A percentile compares a stretch with the other conserved stretches of the same genome.
Conservation (phyloP, 306 rosid species). For the Cercis canadensis region DNA sequence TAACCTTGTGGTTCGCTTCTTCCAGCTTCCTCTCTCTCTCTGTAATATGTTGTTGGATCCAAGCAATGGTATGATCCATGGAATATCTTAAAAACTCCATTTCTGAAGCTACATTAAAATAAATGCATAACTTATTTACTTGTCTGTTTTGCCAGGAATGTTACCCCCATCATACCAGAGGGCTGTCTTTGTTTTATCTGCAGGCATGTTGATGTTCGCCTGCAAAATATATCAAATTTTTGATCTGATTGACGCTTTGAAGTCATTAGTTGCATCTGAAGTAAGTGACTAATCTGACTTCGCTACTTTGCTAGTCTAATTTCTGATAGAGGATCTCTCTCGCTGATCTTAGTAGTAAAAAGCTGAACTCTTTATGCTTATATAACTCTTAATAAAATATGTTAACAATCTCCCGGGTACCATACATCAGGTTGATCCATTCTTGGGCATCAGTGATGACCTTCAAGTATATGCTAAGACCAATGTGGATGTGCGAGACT, state of each 20-base stretch:
- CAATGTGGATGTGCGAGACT: constrained; percentile 61
- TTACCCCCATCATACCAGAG: constrained; percentile 73
- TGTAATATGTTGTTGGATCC: constrained; percentile 68
- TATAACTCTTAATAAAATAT: neutral
- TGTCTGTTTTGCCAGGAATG: constrained; percentile 55
- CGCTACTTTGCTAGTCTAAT: constrained; percentile 16
- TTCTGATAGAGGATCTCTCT: constrained; percentile 5
- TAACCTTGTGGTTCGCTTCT: constrained; percentile 66
- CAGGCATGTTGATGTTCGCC: constrained; percentile 79
- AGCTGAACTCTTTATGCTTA: neutral
- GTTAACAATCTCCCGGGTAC: constrained; percentile 19
- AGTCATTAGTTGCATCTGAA: constrained; percentile 60
- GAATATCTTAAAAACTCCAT: constrained; percentile 3
- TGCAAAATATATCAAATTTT: constrained; percentile 78
- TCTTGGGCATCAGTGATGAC: constrained; percentile 76
- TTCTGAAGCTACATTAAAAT: neutral
- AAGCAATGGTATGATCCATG: constrained; percentile 61
- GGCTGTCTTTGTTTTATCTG: constrained; percentile 70
- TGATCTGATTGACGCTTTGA: constrained; percentile 69
- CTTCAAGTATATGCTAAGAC: constrained; percentile 76
- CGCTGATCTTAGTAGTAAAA: constrained; percentile 18
- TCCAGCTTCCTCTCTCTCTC: constrained; percentile 89
- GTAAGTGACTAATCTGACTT: constrained; percentile 58
- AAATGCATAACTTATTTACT: constrained; percentile 26
- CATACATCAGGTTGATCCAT: constrained; percentile 76